phyloP scores from a whole-genome alignment of 2,329 filamentous ascomycete genomes.

The Neofusicoccum cordaticola region DNA sequence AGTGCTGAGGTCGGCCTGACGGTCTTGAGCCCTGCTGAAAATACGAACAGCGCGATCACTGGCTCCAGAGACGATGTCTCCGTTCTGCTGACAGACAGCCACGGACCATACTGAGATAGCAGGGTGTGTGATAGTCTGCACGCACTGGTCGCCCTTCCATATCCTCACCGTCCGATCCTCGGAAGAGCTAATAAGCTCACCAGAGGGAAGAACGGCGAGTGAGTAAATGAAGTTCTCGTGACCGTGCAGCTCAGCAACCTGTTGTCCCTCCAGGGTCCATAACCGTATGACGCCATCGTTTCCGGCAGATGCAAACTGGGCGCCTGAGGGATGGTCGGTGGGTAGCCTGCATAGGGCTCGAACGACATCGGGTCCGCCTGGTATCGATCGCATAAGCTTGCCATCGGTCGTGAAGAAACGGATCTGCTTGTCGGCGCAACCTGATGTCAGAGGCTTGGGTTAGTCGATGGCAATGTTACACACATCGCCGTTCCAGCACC shows the following conservation, averaged over 20 bases:
- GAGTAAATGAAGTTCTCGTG: conserved; percentile 97
- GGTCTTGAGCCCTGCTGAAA: conserved; percentile 71
- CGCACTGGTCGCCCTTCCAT: conserved; percentile 78
- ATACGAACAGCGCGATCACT: conserved; percentile 84
- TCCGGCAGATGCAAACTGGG: conserved; percentile 90
- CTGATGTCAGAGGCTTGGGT: conserved; percentile 34
- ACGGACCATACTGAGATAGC: conserved; percentile 96
- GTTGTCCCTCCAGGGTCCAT: conserved; percentile 77
- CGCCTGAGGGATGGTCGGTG: conserved; percentile 70
- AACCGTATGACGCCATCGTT: conserved; percentile 88
- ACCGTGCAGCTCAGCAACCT: conserved; percentile 74
- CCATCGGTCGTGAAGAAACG: conserved; percentile 72
- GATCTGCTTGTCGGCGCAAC: conserved; percentile 85
- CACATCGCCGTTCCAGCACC: not conserved
- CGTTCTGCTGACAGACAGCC: conserved; percentile 74
- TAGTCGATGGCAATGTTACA: conserved; percentile 8
- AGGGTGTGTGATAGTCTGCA: conserved; percentile 95
- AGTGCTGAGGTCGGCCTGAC: conserved; percentile 66
- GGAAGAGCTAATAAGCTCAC: conserved; percentile 85
- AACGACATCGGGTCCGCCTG: conserved; percentile 77
- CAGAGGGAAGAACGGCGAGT: conserved; percentile 71
- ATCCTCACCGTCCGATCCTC: conserved; percentile 92
- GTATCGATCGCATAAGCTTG: conserved; percentile 61
- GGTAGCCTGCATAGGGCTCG: conserved; percentile 85
- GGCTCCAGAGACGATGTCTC: conserved; percentile 90